A percentile compares a stretch with the other conserved stretches of the same genome.
phyloP scores from a whole-genome alignment of 306 rosid genomes.

The Hippophae gyantsensis region DNA sequence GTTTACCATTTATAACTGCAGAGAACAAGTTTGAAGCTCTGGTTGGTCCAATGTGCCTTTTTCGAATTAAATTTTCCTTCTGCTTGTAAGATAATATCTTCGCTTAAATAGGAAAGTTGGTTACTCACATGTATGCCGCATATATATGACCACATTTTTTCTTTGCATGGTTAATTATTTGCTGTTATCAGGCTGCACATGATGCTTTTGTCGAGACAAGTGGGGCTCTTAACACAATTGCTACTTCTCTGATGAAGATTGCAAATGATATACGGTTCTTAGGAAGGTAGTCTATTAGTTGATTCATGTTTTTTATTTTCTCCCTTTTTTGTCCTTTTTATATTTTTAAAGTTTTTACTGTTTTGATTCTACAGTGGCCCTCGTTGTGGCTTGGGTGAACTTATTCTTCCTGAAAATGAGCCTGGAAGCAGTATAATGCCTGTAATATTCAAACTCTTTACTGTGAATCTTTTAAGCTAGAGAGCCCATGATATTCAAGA shows the following conservation, averaged over 20 bases:
- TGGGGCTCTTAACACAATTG: slow-evolving; percentile 85
- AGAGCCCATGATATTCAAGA: slow-evolving; percentile 4
- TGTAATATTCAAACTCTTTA: slow-evolving; percentile 39
- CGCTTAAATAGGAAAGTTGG: background rate
- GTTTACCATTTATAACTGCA: slow-evolving; percentile 79
- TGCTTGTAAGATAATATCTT: slow-evolving; percentile 2
- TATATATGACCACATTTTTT: background rate
- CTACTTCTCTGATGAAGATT: slow-evolving; percentile 85
- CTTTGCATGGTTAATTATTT: slow-evolving; percentile 13
- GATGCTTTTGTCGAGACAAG: slow-evolving; percentile 93
- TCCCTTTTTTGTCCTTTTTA: background rate
- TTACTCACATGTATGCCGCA: no score
- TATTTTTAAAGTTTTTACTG: slow-evolving; percentile 16
- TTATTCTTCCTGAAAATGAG: slow-evolving; percentile 96
- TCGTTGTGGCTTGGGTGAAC: slow-evolving; percentile 98
- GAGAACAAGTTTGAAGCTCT: slow-evolving; percentile 98
- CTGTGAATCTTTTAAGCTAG: slow-evolving; percentile 8
- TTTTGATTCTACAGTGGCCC: slow-evolving; percentile 66
- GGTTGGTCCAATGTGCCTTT: slow-evolving; percentile 45
- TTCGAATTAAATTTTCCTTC: background rate
- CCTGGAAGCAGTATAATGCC: slow-evolving; percentile 99
- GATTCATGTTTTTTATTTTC: background rate
- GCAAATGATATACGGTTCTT: slow-evolving; percentile 88
- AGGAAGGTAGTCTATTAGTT: slow-evolving; percentile 60
- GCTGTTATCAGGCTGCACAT: slow-evolving; percentile 79